A percentile compares a stretch with the other conserved stretches of the same genome.
Conservation (phyloP, 108 stramenopile genomes). For the Nitzschia inconspicua region DNA sequence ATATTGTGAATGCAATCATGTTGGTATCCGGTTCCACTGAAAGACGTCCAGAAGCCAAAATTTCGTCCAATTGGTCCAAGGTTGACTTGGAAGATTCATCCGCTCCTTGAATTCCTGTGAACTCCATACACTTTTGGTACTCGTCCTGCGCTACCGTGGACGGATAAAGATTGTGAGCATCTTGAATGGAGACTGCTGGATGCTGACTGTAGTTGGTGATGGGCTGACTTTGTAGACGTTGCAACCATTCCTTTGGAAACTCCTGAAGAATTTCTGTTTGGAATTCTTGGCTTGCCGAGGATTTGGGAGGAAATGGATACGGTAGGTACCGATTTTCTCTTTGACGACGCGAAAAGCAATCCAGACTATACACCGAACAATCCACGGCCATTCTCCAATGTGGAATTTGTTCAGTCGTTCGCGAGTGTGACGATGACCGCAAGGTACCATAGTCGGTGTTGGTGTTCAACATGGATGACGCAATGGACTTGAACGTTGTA, state of each 20-base stretch:
- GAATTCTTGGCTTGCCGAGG: neutral
- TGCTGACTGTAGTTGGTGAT: neutral
- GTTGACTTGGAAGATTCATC: neutral
- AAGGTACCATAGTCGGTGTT: neutral
- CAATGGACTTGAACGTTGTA: too few relatives aligned
- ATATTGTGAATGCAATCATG: constrained; percentile 41
- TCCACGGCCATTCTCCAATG: constrained; percentile 8
- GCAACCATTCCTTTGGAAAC: neutral
- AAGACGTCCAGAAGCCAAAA: neutral
- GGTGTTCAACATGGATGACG: neutral
- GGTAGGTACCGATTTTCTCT: constrained; percentile 1
- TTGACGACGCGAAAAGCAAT: neutral
- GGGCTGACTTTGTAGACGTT: neutral
- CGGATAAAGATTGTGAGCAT: neutral
- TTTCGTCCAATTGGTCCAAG: neutral
- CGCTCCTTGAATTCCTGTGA: neutral
- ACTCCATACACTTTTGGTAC: neutral
- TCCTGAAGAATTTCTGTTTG: neutral
- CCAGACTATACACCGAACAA: neutral
- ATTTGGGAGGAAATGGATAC: neutral
- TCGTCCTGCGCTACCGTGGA: neutral
- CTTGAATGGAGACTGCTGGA: neutral
- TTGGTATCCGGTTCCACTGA: constrained; percentile 14
- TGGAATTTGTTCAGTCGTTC: neutral
- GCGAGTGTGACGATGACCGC: neutral